Base-by-base conservation (phyloP, 441 rosid species). In the Croton laevigatus region DNA sequence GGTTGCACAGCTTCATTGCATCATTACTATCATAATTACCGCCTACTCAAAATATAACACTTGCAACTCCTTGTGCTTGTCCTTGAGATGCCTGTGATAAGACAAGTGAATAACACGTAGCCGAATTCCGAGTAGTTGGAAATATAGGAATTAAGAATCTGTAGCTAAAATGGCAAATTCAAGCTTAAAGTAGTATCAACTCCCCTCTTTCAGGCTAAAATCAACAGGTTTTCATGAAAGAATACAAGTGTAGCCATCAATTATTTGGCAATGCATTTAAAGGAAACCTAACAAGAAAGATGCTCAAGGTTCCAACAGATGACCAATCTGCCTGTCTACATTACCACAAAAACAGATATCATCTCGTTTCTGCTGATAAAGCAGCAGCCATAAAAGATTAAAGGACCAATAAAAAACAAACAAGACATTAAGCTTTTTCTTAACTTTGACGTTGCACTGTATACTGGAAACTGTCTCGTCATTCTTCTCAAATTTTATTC, bases 251-350 rank as follows among this genome's bases (percentile, higher is more conserved):
- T 19, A 73, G 82, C 79, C 81, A 72, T 77, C 32, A 20, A 69
- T 88, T 82, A 86, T 88, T 88, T 78, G 84, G 79, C 76, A 66
- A 71, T 64, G 76, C 80, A 73, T 79, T 73, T 22, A 40, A 62
- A 60, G 71, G 44, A 52, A 78, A 63, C 74, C 75, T 80, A 79
- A 64, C 69, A 76, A 74, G 52, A 77, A 76, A 74, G 48, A 77
- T 81, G 70, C 76, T 9, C 6, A 40, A 48, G 19, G 68, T 68
- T 78, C 62, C 81, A 65, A 63, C 46, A 38, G 65, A 69, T 60
- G 80, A 77, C 73, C 65, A 59, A 61, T 74, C 74, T 70, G 44
- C 64, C 76, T 79, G 77, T 80, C 79, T 67, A 34, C 57, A 76
- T 57, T 19, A 71, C 75, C 78, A 73, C 74, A 68, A 75, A 69